phyloP scores from a whole-genome alignment of 2,329 filamentous ascomycete genomes.

The Gliomastix tumulicola region DNA sequence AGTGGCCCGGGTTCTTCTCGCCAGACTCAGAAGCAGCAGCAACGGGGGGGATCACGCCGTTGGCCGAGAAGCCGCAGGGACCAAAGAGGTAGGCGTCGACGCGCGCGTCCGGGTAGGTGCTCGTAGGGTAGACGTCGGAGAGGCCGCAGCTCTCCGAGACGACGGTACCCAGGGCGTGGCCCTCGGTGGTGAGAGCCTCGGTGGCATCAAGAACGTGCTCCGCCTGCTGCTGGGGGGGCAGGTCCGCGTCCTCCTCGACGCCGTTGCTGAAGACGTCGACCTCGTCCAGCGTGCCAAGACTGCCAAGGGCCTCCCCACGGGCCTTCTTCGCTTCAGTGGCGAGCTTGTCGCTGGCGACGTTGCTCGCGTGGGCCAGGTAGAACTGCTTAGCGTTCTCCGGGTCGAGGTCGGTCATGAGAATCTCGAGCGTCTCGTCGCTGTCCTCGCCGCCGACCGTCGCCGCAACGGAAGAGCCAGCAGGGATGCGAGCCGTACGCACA shows the following conservation, averaged over 20 bases:
- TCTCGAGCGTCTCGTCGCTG: constrained; percentile 70
- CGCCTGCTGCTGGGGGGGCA: constrained; percentile 15
- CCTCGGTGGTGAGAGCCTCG: constrained; percentile 81
- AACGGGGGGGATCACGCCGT: constrained; percentile 84
- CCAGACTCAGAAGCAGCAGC: constrained; percentile 33
- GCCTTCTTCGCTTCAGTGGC: constrained; percentile 60
- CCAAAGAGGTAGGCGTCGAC: constrained; percentile 96
- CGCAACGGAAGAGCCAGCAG: constrained; percentile 33
- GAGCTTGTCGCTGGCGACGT: constrained; percentile 77
- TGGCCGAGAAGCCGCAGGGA: constrained; percentile 94
- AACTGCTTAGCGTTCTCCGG: constrained; percentile 64
- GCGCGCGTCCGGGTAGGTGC: constrained; percentile 83
- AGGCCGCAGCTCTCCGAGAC: constrained; percentile 88
- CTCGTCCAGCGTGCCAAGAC: constrained; percentile 58
- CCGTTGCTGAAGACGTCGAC: constrained; percentile 79
- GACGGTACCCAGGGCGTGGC: constrained; percentile 85
- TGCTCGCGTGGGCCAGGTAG: constrained; percentile 68
- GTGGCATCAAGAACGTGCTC: constrained; percentile 54
- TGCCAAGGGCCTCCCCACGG: constrained; percentile 51
- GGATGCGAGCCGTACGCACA: constrained; percentile 45
- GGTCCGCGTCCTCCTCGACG: constrained; percentile 44
- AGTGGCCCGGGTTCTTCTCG: constrained; percentile 57
- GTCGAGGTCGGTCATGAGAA: constrained; percentile 67
- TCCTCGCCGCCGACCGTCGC: constrained; percentile 22
- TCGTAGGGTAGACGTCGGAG: constrained; percentile 78